Evolutionary conservation across 1,284 basidiomycete genomes (phyloP).

Genomic region (Anthracocystis panici-leucophaei): DNA sequence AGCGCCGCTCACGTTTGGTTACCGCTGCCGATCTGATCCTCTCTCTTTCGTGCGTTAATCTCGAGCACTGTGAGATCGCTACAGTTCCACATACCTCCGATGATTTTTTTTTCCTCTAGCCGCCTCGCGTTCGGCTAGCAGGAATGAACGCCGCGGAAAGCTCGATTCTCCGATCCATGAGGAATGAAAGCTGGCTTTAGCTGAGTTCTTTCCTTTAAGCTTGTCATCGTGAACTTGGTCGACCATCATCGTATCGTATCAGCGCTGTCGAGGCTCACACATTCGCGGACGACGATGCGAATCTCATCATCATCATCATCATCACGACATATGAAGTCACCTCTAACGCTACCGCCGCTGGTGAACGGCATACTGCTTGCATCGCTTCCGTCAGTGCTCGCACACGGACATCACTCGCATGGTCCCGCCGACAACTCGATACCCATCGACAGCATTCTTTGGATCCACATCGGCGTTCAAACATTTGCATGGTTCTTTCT

Average conservation of each 20-base stretch:
- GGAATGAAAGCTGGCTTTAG: background rate
- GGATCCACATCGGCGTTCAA: conserved; percentile 66
- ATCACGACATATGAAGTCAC: background rate
- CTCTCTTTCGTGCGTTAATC: conserved; percentile 1
- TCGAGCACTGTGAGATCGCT: conserved; percentile 7
- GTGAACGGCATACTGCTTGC: conserved; percentile 10
- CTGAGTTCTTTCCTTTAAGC: conserved; percentile 4
- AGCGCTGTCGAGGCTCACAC: background rate
- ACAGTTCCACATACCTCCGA: background rate
- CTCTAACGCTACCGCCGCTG: conserved; percentile 14
- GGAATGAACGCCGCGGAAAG: too few species aligned
- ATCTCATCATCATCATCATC: background rate
- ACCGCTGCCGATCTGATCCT: background rate
- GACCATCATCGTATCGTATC: background rate
- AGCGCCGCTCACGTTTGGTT: conserved; percentile 1
- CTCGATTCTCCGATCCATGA: background rate
- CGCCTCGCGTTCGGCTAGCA: conserved; percentile 7
- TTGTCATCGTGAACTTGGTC: background rate
- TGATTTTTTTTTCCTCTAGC: too few species aligned
- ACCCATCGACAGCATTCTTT: conserved; percentile 65
- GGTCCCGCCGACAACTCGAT: conserved; percentile 53
- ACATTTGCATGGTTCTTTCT: conserved; percentile 60
- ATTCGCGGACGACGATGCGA: background rate
- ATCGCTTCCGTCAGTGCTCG: conserved; percentile 16
- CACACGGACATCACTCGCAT: conserved; percentile 58